A percentile compares a stretch with the other conserved stretches of the same genome.
Evolutionary conservation across 2,329 filamentous ascomycete species (phyloP).

Genomic region (Pseudocercospora macadamiae): DNA sequence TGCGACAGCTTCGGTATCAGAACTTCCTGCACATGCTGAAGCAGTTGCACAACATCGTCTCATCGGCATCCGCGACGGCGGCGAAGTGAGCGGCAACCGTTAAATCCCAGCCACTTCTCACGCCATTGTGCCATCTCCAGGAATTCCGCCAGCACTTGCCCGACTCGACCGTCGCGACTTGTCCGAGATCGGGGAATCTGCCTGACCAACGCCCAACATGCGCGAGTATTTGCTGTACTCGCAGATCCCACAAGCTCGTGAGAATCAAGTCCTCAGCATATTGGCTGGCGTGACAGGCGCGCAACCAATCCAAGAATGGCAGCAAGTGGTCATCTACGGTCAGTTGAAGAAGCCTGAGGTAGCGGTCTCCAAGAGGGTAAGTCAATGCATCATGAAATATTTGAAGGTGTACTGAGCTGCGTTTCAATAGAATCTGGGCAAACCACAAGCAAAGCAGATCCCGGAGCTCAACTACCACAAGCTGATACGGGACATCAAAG

Average conservation of each 20-base stretch:
- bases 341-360: constrained; percentile 44
- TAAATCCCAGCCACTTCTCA: constrained; percentile 4
- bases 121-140: constrained; percentile 16
- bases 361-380: constrained; percentile 27
- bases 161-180: not conserved
- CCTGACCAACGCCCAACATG: constrained; percentile 56
- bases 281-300: constrained; percentile 64
- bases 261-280: constrained; percentile 64
- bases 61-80: not conserved
- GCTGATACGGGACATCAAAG: constrained; percentile 26
- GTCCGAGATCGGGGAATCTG: constrained; percentile 16
- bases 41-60: not conserved
- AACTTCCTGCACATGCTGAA: no score
- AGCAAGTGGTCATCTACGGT: constrained; percentile 63
- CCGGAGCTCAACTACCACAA: constrained; percentile 29
- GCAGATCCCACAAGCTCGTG: constrained; percentile 59
- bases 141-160: not conserved
- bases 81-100: not conserved
- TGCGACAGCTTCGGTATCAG: not conserved
- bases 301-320: constrained; percentile 58
- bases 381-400: not conserved
- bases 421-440: no score
- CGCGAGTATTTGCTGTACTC: constrained; percentile 66
- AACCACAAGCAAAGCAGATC: constrained; percentile 8
- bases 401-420: no score